Base-by-base conservation (phyloP, 352 stramenopile genomes). In the Phytophthora hibernalis region DNA sequence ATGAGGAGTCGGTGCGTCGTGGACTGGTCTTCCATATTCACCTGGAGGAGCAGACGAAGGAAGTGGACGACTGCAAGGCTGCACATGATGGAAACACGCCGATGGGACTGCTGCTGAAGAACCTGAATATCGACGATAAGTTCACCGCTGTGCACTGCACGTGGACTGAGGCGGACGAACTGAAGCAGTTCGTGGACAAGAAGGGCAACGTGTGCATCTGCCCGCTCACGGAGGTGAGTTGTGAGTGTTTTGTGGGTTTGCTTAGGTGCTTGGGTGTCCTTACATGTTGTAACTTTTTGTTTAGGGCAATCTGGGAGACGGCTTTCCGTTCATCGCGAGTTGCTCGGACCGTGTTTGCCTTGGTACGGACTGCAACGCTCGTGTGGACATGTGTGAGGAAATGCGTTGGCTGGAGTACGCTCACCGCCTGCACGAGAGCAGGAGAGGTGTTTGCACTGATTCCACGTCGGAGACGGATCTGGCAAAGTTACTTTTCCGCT, bases 351-450 rank as follows among this genome's bases (percentile, higher is more conserved):
- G 79, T 51, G 80, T 93, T 31, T 93, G 82, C 24, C 74, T 93
- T 10, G 82, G 85, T 12, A 91, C 82, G 12, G 85, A 93, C 58
- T 91, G 85, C 81, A 93, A 93, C 42, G 82, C 85, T 12, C 78
- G 85, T 38, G 87, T 93, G 38, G 85, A 93, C 61, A 93, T 93
- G 85, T 89, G 81, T 21, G 85, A 93, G 65, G 85, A 93, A 53
- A 93, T 93, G 85, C 85, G 82, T 7, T 93, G 85, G 85, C 58
- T 93, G 9, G 85, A 93, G 57, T 93, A 93, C 48, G 80, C 81
- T 0, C 85, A 93, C 57, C 76, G 85, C 11, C 74, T 93, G 1
- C 76, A 85, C 24, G 69, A 90, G 31, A 90, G 82, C 48, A 81
- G 77, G 31, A 79, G 85, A 31, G 85, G 85, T 37, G 82, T 93